These are phyloP conservation scores for Lipomyces mesembrius DNA, from an alignment of 805 yeast genomes.

Conservation along the genomic window DNA sequence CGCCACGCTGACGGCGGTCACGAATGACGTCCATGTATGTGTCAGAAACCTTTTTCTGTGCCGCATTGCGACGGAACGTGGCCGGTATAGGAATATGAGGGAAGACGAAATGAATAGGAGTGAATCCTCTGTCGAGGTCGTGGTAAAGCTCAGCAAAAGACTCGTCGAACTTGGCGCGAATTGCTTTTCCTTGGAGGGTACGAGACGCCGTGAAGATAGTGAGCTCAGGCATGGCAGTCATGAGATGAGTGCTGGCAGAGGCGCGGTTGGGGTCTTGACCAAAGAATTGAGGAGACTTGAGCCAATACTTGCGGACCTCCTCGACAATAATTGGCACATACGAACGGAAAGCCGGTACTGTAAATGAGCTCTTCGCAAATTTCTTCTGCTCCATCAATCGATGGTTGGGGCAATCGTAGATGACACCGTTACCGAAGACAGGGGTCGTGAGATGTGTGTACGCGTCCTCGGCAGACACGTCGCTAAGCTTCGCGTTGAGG, in stretches of 20 bases:
- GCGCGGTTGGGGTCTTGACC: slow-evolving; percentile 45
- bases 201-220: slow-evolving; percentile 96
- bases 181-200: slow-evolving; percentile 86
- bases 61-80: slow-evolving; percentile 82
- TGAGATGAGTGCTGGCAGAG: slow-evolving; percentile 52
- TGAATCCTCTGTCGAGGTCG: slow-evolving; percentile 95
- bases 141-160: slow-evolving; percentile 83
- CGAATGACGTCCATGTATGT: slow-evolving; percentile 81
- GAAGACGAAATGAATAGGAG: slow-evolving; percentile 94
- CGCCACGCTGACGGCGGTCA: slow-evolving; percentile 74
- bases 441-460: slow-evolving; percentile 98
- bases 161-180: slow-evolving; percentile 79
- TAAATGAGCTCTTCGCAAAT: slow-evolving; percentile 87
- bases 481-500: slow-evolving; percentile 83
- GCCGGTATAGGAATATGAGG: slow-evolving; percentile 89
- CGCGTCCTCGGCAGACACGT: slow-evolving; percentile 95
- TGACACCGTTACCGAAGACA: slow-evolving; percentile 95
- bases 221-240: slow-evolving; percentile 89
- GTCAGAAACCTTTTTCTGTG: slow-evolving; percentile 77
- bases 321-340: slow-evolving; percentile 88
- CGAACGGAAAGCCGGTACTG: slow-evolving; percentile 76
- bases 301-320: slow-evolving; percentile 73
- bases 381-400: slow-evolving; percentile 98
- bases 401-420: slow-evolving; percentile 93
- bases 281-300: slow-evolving; percentile 54